phyloP scores from a whole-genome alignment of 2,329 filamentous ascomycete species.

The Fusarium illudens region DNA sequence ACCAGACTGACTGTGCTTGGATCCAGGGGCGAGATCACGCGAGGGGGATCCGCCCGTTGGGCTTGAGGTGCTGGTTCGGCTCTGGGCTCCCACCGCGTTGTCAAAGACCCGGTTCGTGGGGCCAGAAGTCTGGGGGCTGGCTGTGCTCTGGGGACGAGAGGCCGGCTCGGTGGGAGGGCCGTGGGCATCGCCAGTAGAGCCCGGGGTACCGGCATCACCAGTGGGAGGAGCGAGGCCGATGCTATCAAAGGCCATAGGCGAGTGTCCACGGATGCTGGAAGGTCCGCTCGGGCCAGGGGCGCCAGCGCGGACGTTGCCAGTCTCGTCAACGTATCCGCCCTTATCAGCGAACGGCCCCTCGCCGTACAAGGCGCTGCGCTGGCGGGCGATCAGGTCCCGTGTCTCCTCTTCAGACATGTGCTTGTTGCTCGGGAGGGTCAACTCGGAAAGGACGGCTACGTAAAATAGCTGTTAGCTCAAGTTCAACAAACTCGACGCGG shows the following conservation, averaged over 20 bases:
- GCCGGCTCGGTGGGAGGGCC: constrained; percentile 59
- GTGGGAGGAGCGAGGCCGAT: constrained; percentile 53
- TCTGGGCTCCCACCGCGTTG: constrained; percentile 64
- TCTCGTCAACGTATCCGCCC: constrained; percentile 73
- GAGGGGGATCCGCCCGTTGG: constrained; percentile 81
- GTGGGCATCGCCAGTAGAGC: constrained; percentile 52
- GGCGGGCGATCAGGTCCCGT: constrained; percentile 92
- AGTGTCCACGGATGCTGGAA: constrained; percentile 75
- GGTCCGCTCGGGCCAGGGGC: constrained; percentile 72
- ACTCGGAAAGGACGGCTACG: constrained; percentile 62
- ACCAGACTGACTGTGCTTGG: constrained; percentile 63
- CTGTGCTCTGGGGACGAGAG: constrained; percentile 83
- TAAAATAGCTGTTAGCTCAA: constrained; percentile 51
- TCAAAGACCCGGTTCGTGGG: constrained; percentile 69
- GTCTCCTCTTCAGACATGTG: constrained; percentile 95
- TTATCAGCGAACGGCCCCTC: constrained; percentile 75
- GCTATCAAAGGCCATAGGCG: constrained; percentile 79
- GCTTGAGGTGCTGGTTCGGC: constrained; percentile 85
- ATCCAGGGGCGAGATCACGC: constrained; percentile 64
- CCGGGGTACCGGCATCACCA: constrained; percentile 51
- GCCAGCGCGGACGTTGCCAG: constrained; percentile 67
- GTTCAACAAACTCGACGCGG: constrained; percentile 42
- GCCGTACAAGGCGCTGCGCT: constrained; percentile 93
- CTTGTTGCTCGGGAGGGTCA: constrained; percentile 64
- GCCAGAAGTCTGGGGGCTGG: constrained; percentile 76